Conservation (phyloP, 2,329 filamentous ascomycete species). For the Penicillium verrucosum region DNA sequence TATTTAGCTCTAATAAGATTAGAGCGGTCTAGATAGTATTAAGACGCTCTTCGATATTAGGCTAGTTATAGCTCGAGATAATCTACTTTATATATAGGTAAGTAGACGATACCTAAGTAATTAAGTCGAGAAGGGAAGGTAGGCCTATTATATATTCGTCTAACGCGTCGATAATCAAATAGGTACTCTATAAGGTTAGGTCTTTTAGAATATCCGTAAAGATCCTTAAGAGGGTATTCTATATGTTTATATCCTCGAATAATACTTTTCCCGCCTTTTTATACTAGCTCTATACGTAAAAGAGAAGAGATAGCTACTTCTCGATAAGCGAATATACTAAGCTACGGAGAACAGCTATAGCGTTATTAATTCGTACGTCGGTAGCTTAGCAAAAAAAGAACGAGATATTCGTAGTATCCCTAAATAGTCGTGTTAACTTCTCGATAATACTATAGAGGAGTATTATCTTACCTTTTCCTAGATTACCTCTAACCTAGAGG, state of each 20-base stretch:
- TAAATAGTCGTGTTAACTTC: slow-evolving; percentile 8
- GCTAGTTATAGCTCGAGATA: too few species aligned
- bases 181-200: slow-evolving; percentile 19
- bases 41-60: too few species aligned
- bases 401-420: background rate
- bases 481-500: slow-evolving; percentile 24
- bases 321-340: slow-evolving; percentile 43
- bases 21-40: too few species aligned
- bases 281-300: slow-evolving; percentile 35
- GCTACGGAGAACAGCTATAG: slow-evolving; percentile 42
- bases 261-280: slow-evolving; percentile 34
- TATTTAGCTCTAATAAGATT: too few species aligned
- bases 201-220: slow-evolving; percentile 44
- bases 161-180: slow-evolving; percentile 48
- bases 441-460: slow-evolving; percentile 24
- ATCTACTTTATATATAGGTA: too few species aligned
- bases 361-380: slow-evolving; percentile 40
- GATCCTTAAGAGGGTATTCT: slow-evolving; percentile 36
- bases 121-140: slow-evolving; percentile 36
- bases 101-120: slow-evolving; percentile 22
- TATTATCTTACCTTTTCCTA: slow-evolving; percentile 29
- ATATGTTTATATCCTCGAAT: slow-evolving; percentile 44
- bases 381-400: slow-evolving; percentile 43
- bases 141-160: slow-evolving; percentile 43
- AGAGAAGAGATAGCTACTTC: slow-evolving; percentile 33